A percentile compares a stretch with the other conserved stretches of the same genome.
Evolutionary conservation across 2,329 filamentous ascomycete species (phyloP).

Genomic region (Neurospora crassa): DNA sequence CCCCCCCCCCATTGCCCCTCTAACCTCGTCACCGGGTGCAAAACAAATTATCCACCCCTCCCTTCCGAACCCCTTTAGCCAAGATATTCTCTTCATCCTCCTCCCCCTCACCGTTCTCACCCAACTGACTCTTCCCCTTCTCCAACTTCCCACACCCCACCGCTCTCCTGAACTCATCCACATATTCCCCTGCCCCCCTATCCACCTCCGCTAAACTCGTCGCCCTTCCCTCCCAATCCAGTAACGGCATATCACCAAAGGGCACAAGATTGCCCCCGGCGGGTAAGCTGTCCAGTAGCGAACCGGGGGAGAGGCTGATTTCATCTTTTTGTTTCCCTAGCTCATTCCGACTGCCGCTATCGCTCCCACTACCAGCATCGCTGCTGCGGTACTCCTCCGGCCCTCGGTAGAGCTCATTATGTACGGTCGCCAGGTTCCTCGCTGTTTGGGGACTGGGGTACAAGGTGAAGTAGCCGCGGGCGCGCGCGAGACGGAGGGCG

Average conservation of each 20-base stretch:
- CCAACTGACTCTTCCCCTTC: constrained; percentile 8
- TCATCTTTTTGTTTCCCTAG: constrained; percentile 6
- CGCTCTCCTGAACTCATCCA: constrained; percentile 46
- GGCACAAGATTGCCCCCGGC: constrained; percentile 32
- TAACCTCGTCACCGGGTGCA: constrained; percentile 29
- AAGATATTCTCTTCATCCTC: not conserved
- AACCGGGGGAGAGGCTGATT: constrained; percentile 30
- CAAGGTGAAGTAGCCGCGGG: constrained; percentile 67
- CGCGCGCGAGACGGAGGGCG: constrained; percentile 63
- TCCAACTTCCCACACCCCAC: constrained; percentile 48
- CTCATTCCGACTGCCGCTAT: not conserved
- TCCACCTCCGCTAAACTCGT: constrained; percentile 31
- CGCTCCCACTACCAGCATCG: not conserved
- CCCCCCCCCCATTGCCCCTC: not conserved
- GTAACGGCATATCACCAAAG: constrained; percentile 42
- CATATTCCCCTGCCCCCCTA: constrained; percentile 40
- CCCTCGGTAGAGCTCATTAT: constrained; percentile 61
- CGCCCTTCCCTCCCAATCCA: constrained; percentile 55
- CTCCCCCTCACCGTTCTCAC: constrained; percentile 19
- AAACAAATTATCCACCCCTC: constrained; percentile 52
- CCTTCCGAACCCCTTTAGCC: not conserved
- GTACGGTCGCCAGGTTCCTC: constrained; percentile 57
- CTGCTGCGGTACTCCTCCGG: constrained; percentile 57
- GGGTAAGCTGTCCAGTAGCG: constrained; percentile 41
- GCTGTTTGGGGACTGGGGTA: constrained; percentile 58